Base-by-base conservation (phyloP, 179 eudicot species). In the Camellia oleifera region DNA sequence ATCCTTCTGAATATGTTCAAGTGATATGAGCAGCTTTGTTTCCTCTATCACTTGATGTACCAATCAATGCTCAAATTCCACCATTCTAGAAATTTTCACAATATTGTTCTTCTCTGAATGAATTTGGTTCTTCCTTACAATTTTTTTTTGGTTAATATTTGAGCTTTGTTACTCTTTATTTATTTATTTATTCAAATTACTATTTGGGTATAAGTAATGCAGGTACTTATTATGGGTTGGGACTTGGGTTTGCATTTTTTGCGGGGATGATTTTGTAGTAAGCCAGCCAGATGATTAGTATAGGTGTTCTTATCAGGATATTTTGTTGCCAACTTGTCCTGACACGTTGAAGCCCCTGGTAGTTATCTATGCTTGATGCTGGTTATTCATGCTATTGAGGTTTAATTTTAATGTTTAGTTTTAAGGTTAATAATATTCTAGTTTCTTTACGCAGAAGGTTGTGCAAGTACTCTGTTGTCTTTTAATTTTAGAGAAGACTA, bases 321-420 rank as follows among this genome's bases (percentile, higher is more conserved):
- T 8, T 32, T 61, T 57, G 78, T 60, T 75, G 5, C 78, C 42
- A 26, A 32, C 46, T 57, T 75, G 66, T 61, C 44, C 4, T 75
- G 57, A 69, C 20, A 7, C 20, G 70, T 20, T 76, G 44, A 20
- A 46, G 20, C 23, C 54, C 8, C 23, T 69, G 54, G 70, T 66
- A 4, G 70, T 26, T 66, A 66, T 26, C 70, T 66, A 18, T 23
- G 32, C 45, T 69, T 46, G 56, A 5, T 2, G 15, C 12, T 69
- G 54, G 23, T 69, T 40, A 42, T 23, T 58, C 15, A 15, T 58
- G 15, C 17, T 58, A 32, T 32, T 32, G 40, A 32, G 40, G 40
- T 32, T 32, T 32, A 32, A 32, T 32, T 32, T 32, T 32, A 32
- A 32, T 32, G 40, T 32, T 32, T 32, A 32, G 40, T 32, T 32